A percentile compares a stretch with the other conserved stretches of the same genome.
phyloP scores from a whole-genome alignment of 176 grass and related monocot species.

The Aechmea fasciata region DNA sequence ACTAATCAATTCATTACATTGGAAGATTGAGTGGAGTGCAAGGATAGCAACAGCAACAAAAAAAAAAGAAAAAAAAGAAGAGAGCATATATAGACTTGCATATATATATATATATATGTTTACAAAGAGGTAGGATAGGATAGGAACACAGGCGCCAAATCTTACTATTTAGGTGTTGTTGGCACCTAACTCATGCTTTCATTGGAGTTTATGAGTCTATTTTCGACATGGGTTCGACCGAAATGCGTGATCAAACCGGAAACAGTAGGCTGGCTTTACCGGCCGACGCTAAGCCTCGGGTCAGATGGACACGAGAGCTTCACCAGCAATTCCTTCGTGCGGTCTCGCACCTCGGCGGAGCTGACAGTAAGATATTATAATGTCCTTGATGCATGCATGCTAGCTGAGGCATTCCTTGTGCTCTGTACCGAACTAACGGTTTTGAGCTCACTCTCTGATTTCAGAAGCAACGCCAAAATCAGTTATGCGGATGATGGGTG shows the following conservation, averaged over 20 bases:
- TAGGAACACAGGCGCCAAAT: not conserved
- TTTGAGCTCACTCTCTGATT: conserved; percentile 12
- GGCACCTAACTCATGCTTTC: not conserved
- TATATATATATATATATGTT: not conserved
- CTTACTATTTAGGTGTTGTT: not conserved
- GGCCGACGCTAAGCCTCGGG: conserved; percentile 33
- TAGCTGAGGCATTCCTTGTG: not conserved
- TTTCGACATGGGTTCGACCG: conserved; percentile 16
- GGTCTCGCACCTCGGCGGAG: conserved; percentile 64
- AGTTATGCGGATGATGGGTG: conserved; percentile 60
- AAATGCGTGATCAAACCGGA: conserved; percentile 15
- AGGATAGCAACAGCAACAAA: conserved; percentile 13
- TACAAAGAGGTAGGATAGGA: too few relatives aligned
- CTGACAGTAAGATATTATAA: conserved; percentile 43
- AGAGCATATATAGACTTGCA: not conserved
- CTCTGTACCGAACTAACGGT: not conserved
- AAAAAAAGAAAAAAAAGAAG: conserved; percentile 14
- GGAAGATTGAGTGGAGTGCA: conserved; percentile 16
- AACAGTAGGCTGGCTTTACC: not conserved
- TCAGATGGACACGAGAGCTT: conserved; percentile 73
- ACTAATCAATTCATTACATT: conserved; percentile 7
- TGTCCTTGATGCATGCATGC: not conserved
- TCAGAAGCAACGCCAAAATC: conserved; percentile 89
- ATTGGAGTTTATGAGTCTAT: not conserved
- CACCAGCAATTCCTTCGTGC: conserved; percentile 57